These are phyloP conservation scores for Sporothrix phasma DNA, from an alignment of 2,329 filamentous ascomycete genomes.

Conservation along the genomic window DNA sequence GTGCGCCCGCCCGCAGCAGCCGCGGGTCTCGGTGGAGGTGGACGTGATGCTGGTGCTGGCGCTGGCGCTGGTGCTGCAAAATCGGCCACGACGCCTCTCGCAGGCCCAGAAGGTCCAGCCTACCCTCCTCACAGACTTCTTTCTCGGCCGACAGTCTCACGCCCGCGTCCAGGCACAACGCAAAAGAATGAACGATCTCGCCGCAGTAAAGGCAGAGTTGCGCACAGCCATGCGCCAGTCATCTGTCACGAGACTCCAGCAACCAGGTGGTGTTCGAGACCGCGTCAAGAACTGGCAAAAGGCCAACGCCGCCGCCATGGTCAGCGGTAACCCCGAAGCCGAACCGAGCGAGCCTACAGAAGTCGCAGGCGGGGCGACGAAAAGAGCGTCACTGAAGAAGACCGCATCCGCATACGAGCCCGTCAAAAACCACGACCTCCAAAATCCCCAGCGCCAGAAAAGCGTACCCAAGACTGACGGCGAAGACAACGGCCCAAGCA, in stretches of 20 bases:
- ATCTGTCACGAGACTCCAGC: conserved; percentile 48
- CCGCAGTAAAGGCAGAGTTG: conserved; percentile 44
- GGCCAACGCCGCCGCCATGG: conserved; percentile 57
- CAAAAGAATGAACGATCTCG: conserved; percentile 46
- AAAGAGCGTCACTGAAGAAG: conserved; percentile 51
- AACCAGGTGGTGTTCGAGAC: conserved; percentile 59
- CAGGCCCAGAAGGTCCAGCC: conserved; percentile 36
- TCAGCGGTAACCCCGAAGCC: conserved; percentile 39
- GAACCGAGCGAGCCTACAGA: conserved; percentile 50
- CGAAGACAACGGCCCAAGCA: conserved; percentile 22
- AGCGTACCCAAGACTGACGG: conserved; percentile 17
- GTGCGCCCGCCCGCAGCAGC: conserved; percentile 30
- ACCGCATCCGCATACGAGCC: conserved; percentile 47
- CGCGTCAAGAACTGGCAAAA: conserved; percentile 81
- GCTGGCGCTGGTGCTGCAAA: conserved; percentile 20
- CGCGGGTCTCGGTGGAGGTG: too few species aligned
- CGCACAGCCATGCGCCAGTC: conserved; percentile 48
- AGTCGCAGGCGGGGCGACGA: conserved; percentile 51
- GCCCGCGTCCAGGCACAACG: conserved; percentile 43
- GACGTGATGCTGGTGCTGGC: conserved; percentile 23
- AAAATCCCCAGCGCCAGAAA: background rate
- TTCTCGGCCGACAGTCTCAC: conserved; percentile 46
- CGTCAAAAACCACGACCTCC: conserved; percentile 28
- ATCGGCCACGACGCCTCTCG: conserved; percentile 23
- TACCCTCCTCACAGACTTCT: conserved; percentile 47